Base-by-base conservation (phyloP, 2,329 filamentous ascomycete species). In the Hysterium pulicare region DNA sequence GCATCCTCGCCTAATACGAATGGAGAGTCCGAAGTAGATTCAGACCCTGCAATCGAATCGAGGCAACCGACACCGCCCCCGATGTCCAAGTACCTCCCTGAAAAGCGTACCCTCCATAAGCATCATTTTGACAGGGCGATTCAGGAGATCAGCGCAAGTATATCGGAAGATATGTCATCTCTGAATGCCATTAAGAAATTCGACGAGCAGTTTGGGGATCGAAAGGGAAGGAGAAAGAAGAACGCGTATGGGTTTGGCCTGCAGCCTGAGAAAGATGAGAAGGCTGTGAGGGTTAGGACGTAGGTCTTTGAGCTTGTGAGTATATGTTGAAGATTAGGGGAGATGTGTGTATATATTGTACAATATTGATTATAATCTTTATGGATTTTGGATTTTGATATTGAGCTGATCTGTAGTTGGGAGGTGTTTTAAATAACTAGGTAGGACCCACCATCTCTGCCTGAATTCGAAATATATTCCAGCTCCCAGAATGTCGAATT, bases 191-290 rank as follows among this genome's bases (percentile, higher is more conserved):
- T 98, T 57, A 80, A 88, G 55, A 94, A 94, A 69, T 98, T 97
- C 60, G 93, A 98, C 62, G 88, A 95, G 69, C 86, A 91, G 64
- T 98, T 90, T 64, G 91, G 93, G 20, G 90, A 95, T 61, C 79
- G 84, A 26, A 84, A 81, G 58, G 80, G 78, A 1, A 78, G 79
- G 53, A 78, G 80, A 59, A 81, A 79, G 61, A 82, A 79, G 66
- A 81, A 66, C 20, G 69, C 70, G 1, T 76, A 73, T 64, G 77
- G 77, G 3, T 80, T 80, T 54, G 66, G 66, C 2, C 57, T 59
- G 16, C 57, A 62, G 7, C 61, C 46, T 6, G 51, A 56, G 28
- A 39, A 46, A 8, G 57, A 58, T 23, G 64, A 68, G 49, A 51
- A 46, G 19, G 56, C 54, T 22, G 62, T 57, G 11, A 57, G 62